Conservation (phyloP, 345 rosid species). For the Salix arbutifolia region DNA sequence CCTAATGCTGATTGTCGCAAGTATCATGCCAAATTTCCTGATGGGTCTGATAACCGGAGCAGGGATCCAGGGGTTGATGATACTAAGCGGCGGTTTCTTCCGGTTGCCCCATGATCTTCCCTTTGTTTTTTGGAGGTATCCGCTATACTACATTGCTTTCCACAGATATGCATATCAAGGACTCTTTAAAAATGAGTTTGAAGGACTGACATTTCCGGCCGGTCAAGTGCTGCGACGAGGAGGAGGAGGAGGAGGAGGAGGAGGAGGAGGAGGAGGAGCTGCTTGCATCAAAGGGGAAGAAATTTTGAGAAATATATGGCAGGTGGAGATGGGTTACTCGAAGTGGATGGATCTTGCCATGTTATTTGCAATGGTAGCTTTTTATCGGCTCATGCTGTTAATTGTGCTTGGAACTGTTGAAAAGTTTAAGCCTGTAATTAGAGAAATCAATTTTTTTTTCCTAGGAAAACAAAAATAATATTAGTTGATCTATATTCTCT, state of each 20-base stretch:
- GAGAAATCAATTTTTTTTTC: conserved; percentile 3
- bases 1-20: conserved; percentile 56
- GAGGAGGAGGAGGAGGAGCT: conserved; percentile 13
- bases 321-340: conserved; percentile 44
- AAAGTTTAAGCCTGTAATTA: conserved; percentile 8
- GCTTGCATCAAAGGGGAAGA: conserved; percentile 24
- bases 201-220: conserved; percentile 31
- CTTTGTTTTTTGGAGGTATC: not conserved
- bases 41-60: conserved; percentile 54
- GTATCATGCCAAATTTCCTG: conserved; percentile 45
- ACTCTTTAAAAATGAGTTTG: conserved; percentile 45
- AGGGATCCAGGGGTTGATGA: conserved; percentile 55
- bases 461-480: not conserved
- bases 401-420: not conserved
- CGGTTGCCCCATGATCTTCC: not conserved
- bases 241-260: too few species aligned
- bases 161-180: conserved; percentile 41
- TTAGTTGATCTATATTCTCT: not conserved
- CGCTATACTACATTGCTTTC: not conserved
- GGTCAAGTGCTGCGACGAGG: not conserved
- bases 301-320: conserved; percentile 35
- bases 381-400: conserved; percentile 34
- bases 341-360: conserved; percentile 51
- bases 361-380: conserved; percentile 39
- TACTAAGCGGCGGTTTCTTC: conserved; percentile 7